Evolutionary conservation across 768 basidiomycete genomes (phyloP), one percentile per base, ranked within the genome.

Genomic region (Auricularia cornea): DNA sequence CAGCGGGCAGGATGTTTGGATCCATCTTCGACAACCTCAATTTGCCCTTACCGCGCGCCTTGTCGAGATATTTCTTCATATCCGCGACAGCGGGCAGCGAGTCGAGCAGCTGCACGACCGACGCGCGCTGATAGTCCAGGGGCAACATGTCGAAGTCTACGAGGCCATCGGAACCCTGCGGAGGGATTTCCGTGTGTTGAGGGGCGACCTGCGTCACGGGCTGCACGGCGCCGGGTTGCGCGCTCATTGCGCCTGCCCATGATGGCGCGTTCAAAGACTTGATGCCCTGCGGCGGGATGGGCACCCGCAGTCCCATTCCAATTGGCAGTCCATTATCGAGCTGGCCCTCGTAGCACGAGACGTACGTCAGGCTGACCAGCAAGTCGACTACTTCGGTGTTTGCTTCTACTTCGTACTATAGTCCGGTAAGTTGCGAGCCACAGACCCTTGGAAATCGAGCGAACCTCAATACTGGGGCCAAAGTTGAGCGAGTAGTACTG

Each of bases 381-480:
- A 90, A 79, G 66, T 90, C 88, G 32, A 90, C 87, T 0, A 82
- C 83, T 52, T 77, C 73, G 0, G 85, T 78, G 65, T 89, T 88
- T 63, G 81, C 81, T 23, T 82, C 75, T 62, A 90, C 87, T 70
- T 90, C 88, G 66, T 89, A 88, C 86, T 89, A 59, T 33, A 61
- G 44, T 31, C 63, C 60, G n/a, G 28, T 23, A 38, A 18, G 12
- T 26, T 44, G 52, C 18, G 3, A 62, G 18, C 16, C 18, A 64
- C 38, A 33, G 8, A 23, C 38, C 60, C 40, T 18, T 23, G 61
- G 38, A 30, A 54, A 3, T 23, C 28, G 60, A 6, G 68, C 75
- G 16, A 67, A 84, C 86, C 78, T 89, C 87, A 23, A 89, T 78
- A 10, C 86, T 87, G 4, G 85, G 83, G 0, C 87, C 88, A 30